A percentile compares a stretch with the other conserved stretches of the same genome.
Conservation (phyloP, 2,329 filamentous ascomycete genomes). For the Metarhizium humberi region DNA sequence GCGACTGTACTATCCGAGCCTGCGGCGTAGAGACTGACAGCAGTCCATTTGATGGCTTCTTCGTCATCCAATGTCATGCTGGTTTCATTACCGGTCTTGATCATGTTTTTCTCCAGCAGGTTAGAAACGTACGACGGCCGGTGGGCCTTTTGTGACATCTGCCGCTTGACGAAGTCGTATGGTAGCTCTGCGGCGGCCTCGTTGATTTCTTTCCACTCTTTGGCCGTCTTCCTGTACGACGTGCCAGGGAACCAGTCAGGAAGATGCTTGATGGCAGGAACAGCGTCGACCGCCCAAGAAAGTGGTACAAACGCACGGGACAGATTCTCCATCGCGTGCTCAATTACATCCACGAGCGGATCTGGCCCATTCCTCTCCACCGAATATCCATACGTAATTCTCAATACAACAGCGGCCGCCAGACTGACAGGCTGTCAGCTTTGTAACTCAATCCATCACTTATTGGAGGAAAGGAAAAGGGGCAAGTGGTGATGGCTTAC, state of each 20-base stretch:
- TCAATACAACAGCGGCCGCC: no score
- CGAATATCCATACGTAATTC: no score
- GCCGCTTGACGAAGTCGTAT: constrained; percentile 18
- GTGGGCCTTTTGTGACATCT: constrained; percentile 11
- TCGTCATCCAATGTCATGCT: neutral
- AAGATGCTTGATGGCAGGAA: constrained; percentile 20
- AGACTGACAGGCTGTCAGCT: no score
- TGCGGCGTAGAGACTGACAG: neutral
- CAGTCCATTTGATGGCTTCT: neutral
- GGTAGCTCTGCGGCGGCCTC: constrained; percentile 14
- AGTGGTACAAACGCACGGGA: constrained; percentile 17
- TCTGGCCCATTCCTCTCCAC: constrained; percentile 10
- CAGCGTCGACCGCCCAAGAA: constrained; percentile 21
- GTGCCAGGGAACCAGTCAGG: constrained; percentile 20
- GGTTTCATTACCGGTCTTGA: neutral
- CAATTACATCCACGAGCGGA: constrained; percentile 18
- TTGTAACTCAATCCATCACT: no score
- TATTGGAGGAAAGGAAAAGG: no score
- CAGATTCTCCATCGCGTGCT: constrained; percentile 19
- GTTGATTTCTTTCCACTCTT: constrained; percentile 14
- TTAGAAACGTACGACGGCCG: constrained; percentile 17
- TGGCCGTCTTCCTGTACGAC: constrained; percentile 19
- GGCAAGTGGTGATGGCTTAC: no score
- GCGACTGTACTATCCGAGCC: constrained; percentile 8
- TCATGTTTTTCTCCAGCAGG: neutral